These are phyloP conservation scores for Salvia hispanica DNA, from an alignment of 257 asterid genomes.

Conservation along the genomic window DNA sequence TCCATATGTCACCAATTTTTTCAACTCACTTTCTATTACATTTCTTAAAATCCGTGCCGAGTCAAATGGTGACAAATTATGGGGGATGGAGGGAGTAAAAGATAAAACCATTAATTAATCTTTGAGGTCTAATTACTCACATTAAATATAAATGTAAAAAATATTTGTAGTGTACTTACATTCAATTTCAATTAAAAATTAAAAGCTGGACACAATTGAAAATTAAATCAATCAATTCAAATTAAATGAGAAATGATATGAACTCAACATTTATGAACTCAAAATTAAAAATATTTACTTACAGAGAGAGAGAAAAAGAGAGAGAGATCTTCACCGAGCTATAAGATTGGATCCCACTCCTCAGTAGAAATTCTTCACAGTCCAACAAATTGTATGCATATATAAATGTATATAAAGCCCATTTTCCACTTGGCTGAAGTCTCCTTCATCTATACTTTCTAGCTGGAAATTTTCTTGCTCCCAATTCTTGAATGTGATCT, in stretches of 20 bases:
- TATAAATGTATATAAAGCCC: background rate
- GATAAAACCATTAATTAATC: background rate
- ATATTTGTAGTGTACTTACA: background rate
- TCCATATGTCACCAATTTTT: too few relatives aligned
- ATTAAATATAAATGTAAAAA: background rate
- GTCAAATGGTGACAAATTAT: too few relatives aligned
- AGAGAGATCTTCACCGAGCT: constrained; percentile 12
- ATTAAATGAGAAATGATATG: background rate
- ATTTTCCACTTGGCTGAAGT: background rate
- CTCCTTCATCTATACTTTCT: constrained; percentile 9
- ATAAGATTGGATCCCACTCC: constrained; percentile 35
- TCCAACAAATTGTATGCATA: constrained; percentile 32
- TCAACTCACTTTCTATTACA: too few relatives aligned
- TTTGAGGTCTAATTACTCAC: too few relatives aligned
- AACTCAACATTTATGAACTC: background rate
- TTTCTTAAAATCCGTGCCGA: too few relatives aligned
- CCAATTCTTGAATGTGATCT: constrained; percentile 6
- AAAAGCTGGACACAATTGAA: constrained; percentile 9
- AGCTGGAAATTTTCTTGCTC: constrained; percentile 24
- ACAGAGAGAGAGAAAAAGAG: background rate
- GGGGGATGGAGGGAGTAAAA: too few relatives aligned
- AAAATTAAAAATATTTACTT: too few relatives aligned
- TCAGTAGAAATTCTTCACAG: constrained; percentile 25
- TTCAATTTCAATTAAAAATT: background rate
- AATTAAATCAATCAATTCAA: background rate